phyloP scores from a whole-genome alignment of 805 yeast genomes.

The Ascoidea rubescens region DNA sequence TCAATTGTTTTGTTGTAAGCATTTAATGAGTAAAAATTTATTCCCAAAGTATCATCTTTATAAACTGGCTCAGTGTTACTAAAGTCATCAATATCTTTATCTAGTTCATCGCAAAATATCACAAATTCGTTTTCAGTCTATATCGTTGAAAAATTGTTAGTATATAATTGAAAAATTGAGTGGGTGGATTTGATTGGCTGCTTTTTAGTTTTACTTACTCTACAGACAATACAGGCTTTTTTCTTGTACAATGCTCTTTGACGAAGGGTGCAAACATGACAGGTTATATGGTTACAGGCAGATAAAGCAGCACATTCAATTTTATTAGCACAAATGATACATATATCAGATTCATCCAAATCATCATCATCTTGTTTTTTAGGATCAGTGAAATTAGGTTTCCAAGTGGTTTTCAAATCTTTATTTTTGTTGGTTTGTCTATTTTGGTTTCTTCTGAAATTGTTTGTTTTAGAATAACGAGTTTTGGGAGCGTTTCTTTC shows the following conservation, averaged over 20 bases:
- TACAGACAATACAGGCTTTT: conserved; percentile 68
- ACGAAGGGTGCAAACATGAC: conserved; percentile 72
- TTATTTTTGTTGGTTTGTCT: conserved; percentile 1
- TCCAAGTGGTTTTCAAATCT: conserved; percentile 3
- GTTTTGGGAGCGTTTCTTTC: no score
- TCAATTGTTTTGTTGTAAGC: conserved; percentile 33
- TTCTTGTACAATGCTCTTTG: conserved; percentile 71
- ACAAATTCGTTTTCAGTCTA: conserved; percentile 39
- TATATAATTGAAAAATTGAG: neutral
- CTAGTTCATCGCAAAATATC: conserved; percentile 38
- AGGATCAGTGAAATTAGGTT: neutral
- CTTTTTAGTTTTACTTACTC: conserved; percentile 20
- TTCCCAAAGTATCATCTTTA: conserved; percentile 31
- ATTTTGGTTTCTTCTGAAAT: neutral
- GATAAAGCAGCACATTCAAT: conserved; percentile 53
- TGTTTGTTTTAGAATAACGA: no score
- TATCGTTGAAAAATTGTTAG: conserved; percentile 2
- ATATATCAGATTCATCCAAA: conserved; percentile 29
- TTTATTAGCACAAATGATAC: conserved; percentile 77
- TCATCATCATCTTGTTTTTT: conserved; percentile 13
- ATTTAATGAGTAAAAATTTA: conserved; percentile 43
- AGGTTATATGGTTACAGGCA: conserved; percentile 75
- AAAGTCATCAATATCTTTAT: conserved; percentile 25
- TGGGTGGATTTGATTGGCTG: neutral
- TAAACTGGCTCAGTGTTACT: conserved; percentile 19